phyloP scores from a whole-genome alignment of 495 filamentous ascomycete genomes.

The Cairneyella variabilis region DNA sequence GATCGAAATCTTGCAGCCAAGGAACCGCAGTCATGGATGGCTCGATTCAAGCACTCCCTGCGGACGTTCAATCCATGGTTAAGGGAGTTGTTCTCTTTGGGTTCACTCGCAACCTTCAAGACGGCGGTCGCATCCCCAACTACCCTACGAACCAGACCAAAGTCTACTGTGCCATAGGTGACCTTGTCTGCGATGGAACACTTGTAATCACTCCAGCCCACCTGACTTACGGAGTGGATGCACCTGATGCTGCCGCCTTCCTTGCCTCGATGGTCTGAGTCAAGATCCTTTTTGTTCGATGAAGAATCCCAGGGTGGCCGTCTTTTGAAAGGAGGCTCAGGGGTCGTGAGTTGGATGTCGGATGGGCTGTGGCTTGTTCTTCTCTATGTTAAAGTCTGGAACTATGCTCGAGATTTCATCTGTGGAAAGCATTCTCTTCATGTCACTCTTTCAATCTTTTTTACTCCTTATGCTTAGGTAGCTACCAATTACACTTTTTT shows the following conservation, averaged over 20 bases:
- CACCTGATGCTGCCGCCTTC: slow-evolving; percentile 31
- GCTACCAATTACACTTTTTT: no score
- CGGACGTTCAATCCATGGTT: slow-evolving; percentile 40
- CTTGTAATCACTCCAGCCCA: slow-evolving; percentile 46
- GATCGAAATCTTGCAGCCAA: slow-evolving; percentile 35
- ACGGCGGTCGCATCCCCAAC: slow-evolving; percentile 42
- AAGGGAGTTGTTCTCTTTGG: slow-evolving; percentile 52
- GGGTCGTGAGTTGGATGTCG: no score
- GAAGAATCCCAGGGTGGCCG: no score
- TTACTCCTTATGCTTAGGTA: no score
- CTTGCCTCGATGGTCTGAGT: slow-evolving; percentile 1
- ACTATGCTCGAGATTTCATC: no score
- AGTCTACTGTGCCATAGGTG: slow-evolving; percentile 49
- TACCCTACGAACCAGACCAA: slow-evolving; percentile 40
- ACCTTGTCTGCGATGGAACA: slow-evolving; percentile 49
- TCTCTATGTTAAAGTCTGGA: no score
- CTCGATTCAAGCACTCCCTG: slow-evolving; percentile 39
- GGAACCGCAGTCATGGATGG: slow-evolving; percentile 51
- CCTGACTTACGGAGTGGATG: slow-evolving; percentile 37
- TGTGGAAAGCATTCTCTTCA: no score
- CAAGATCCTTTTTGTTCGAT: no score
- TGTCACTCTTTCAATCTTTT: no score
- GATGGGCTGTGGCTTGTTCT: no score
- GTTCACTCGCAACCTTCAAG: slow-evolving; percentile 53
- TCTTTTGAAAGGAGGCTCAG: no score